Conservation (phyloP, 192 early-diverging fungal genomes). For the Irineochytrium annulatum region DNA sequence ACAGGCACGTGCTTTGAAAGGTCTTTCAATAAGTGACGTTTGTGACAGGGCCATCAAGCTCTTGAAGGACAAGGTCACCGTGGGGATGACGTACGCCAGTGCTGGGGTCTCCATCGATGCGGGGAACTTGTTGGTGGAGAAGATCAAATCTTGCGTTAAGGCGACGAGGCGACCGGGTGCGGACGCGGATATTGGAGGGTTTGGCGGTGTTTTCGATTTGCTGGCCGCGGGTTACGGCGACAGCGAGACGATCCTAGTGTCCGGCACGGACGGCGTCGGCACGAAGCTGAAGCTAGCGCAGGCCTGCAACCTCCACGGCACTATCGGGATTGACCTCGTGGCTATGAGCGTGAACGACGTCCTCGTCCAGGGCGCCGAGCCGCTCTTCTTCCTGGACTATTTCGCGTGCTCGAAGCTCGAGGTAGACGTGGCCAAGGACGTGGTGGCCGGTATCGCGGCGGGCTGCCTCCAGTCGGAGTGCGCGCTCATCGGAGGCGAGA, state of each 20-base stretch:
- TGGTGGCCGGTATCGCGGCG: slow-evolving; percentile 90
- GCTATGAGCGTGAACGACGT: slow-evolving; percentile 99
- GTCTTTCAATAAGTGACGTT: slow-evolving; percentile 33
- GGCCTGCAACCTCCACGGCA: slow-evolving; percentile 76
- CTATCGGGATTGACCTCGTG: slow-evolving; percentile 94
- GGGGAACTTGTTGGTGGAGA: slow-evolving; percentile 90
- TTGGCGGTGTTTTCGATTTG: slow-evolving; percentile 96
- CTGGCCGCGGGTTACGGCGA: slow-evolving; percentile 78
- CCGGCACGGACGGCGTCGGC: slow-evolving; percentile 98
- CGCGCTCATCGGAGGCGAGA: slow-evolving; percentile 97
- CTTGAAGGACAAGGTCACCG: slow-evolving; percentile 36
- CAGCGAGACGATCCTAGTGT: slow-evolving; percentile 86
- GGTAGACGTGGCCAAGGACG: slow-evolving; percentile 82
- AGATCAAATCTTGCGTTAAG: slow-evolving; percentile 93
- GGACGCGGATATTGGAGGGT: slow-evolving; percentile 96
- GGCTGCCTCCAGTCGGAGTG: slow-evolving; percentile 87
- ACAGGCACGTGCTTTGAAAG: slow-evolving; percentile 38
- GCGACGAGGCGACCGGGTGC: slow-evolving; percentile 89
- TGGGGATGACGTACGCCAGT: slow-evolving; percentile 84
- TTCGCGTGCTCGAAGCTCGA: slow-evolving; percentile 94
- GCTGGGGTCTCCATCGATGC: slow-evolving; percentile 97
- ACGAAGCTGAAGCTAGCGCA: slow-evolving; percentile 98
- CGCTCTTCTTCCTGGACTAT: slow-evolving; percentile 98
- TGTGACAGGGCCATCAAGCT: slow-evolving; percentile 40
- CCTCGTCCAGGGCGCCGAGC: slow-evolving; percentile 98